These are phyloP conservation scores for Anastatica hierochuntica DNA, from an alignment of 345 rosid genomes.

Conservation along the genomic window DNA sequence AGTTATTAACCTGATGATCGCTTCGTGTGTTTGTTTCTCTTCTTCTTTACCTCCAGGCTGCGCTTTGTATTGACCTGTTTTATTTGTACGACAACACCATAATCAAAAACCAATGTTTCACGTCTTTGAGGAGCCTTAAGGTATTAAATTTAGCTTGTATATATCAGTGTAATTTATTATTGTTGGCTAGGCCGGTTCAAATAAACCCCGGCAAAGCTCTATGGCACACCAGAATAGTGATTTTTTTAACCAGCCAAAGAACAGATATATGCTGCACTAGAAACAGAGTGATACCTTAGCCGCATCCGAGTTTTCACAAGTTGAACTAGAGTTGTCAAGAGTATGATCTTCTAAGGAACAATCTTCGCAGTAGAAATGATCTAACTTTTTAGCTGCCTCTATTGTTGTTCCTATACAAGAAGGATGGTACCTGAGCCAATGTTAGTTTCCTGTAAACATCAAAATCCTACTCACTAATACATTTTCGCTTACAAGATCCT, in stretches of 20 bases:
- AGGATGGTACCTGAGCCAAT: constrained; percentile 96
- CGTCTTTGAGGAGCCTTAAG: too few relatives aligned
- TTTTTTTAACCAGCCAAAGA: not conserved
- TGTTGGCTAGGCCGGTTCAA: too few relatives aligned
- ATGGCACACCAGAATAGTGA: too few relatives aligned
- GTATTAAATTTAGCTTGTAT: too few relatives aligned
- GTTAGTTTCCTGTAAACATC: constrained; percentile 25
- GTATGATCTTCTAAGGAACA: constrained; percentile 65
- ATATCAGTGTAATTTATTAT: too few relatives aligned
- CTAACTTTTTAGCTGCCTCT: constrained; percentile 76
- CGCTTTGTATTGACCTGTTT: constrained; percentile 21
- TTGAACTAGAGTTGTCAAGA: too few relatives aligned
- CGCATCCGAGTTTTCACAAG: constrained; percentile 41
- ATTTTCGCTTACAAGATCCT: too few relatives aligned
- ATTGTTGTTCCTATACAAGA: constrained; percentile 79
- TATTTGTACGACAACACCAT: not conserved
- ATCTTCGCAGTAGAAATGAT: constrained; percentile 76
- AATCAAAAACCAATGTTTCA: too few relatives aligned
- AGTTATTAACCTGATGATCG: too few relatives aligned
- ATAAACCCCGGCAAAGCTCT: too few relatives aligned
- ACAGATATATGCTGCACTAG: too few relatives aligned
- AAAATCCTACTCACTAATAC: not conserved
- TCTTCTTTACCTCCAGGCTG: constrained; percentile 7
- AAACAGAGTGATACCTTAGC: constrained; percentile 44
- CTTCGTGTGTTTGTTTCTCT: constrained; percentile 14